Percentiles rank a stretch among this genome's conserved stretches.
These are phyloP conservation scores for Yueomyces sp. DNA, from an alignment of 805 yeast genomes.

Conservation along the genomic window DNA sequence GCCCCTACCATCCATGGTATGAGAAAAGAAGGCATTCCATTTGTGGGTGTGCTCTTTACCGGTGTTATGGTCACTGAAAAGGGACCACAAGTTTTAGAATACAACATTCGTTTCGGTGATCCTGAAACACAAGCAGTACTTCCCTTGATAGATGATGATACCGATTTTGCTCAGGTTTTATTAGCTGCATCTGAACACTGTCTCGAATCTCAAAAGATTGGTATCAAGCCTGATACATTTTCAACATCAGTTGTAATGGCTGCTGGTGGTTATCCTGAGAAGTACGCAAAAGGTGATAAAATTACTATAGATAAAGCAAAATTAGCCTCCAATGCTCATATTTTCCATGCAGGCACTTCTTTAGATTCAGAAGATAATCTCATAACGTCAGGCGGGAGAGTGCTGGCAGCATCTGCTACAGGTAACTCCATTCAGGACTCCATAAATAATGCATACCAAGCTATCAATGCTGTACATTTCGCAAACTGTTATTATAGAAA, in stretches of 20 bases:
- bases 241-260: slow-evolving; percentile 92
- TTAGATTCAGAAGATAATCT: slow-evolving; percentile 37
- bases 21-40: slow-evolving; percentile 91
- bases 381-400: slow-evolving; percentile 92
- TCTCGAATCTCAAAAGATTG: slow-evolving; percentile 63
- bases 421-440: slow-evolving; percentile 67
- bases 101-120: slow-evolving; percentile 96
- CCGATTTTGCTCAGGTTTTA: slow-evolving; percentile 90
- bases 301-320: slow-evolving; percentile 37
- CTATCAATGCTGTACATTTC: slow-evolving; percentile 67
- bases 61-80: slow-evolving; percentile 82
- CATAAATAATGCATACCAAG: slow-evolving; percentile 74
- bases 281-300: slow-evolving; percentile 74
- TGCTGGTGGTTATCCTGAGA: slow-evolving; percentile 93
- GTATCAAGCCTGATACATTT: slow-evolving; percentile 40
- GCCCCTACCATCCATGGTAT: slow-evolving; percentile 91
- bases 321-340: slow-evolving; percentile 34
- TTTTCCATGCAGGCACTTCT: slow-evolving; percentile 96
- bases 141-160: slow-evolving; percentile 65
- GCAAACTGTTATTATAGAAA: slow-evolving; percentile 68
- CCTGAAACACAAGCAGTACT: slow-evolving; percentile 97
- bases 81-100: slow-evolving; percentile 93
- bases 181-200: slow-evolving; percentile 91
- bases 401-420: slow-evolving; percentile 84
- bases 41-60: slow-evolving; percentile 90